Evolutionary conservation across 805 yeast genomes (phyloP).

Genomic region (Wickerhamia fluorescens): DNA sequence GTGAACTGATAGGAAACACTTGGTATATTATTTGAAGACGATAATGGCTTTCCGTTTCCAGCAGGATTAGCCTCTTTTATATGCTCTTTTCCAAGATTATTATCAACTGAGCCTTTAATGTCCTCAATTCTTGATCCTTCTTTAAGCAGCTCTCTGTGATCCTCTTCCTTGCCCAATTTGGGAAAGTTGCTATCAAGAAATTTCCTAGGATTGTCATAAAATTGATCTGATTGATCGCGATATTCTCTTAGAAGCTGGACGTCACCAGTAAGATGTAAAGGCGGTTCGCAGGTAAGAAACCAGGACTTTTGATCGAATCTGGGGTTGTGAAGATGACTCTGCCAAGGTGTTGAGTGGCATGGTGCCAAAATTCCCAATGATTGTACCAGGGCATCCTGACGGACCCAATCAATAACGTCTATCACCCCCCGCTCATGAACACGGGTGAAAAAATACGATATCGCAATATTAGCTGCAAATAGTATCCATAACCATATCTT

Average conservation of each 20-base stretch:
- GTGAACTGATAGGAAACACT: constrained; percentile 6
- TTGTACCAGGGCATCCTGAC: constrained; percentile 32
- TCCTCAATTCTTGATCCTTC: too few relatives aligned
- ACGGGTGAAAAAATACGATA: constrained; percentile 49
- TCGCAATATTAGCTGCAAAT: constrained; percentile 24
- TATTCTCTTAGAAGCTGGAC: constrained; percentile 35
- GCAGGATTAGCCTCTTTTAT: too few relatives aligned
- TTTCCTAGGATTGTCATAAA: constrained; percentile 59
- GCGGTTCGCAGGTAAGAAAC: constrained; percentile 92
- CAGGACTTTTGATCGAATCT: constrained; percentile 40
- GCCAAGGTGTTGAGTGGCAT: constrained; percentile 97
- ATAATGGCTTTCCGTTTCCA: too few relatives aligned
- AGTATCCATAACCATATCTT: neutral
- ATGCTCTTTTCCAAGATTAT: too few relatives aligned
- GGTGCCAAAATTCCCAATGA: constrained; percentile 85
- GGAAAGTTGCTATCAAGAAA: constrained; percentile 56
- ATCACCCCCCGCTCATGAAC: constrained; percentile 85
- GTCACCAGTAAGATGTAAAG: constrained; percentile 39
- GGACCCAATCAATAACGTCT: constrained; percentile 50
- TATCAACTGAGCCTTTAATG: too few relatives aligned
- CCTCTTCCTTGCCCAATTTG: too few relatives aligned
- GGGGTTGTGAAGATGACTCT: constrained; percentile 65
- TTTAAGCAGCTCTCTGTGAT: too few relatives aligned
- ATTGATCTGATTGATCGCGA: constrained; percentile 80
- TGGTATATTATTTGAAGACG: too few relatives aligned